Conservation (phyloP, 1,139 yeast species). For the Nakaseomyces delphensis region DNA sequence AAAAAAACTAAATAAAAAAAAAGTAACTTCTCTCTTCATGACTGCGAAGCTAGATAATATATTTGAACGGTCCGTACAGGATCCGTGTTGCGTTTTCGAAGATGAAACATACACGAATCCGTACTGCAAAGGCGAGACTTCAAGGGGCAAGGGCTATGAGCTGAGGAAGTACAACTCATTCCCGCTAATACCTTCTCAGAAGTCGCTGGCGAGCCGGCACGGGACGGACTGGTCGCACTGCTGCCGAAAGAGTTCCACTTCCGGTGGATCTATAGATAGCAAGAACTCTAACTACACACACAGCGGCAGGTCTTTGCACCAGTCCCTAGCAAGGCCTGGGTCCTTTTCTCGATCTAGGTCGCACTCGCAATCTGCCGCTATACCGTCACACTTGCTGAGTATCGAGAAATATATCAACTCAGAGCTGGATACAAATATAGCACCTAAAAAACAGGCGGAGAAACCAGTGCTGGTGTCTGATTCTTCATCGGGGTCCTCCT, state of each 20-base stretch:
- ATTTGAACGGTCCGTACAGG: slow-evolving; percentile 9
- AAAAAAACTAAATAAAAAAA: neutral
- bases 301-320: neutral
- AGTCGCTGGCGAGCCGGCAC: neutral
- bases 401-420: slow-evolving; percentile 7
- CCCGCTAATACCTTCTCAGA: slow-evolving; percentile 1
- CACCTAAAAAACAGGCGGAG: neutral
- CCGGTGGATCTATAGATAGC: too few relatives aligned
- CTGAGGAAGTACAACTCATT: slow-evolving; percentile 4
- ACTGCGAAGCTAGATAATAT: slow-evolving; percentile 4
- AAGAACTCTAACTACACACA: slow-evolving; percentile 3
- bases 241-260: too few relatives aligned
- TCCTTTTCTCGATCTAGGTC: slow-evolving; percentile 5
- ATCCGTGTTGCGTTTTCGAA: slow-evolving; percentile 6
- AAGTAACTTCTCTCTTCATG: too few relatives aligned
- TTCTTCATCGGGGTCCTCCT: slow-evolving; percentile 1
- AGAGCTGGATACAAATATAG: slow-evolving; percentile 6
- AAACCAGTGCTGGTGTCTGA: slow-evolving; percentile 4
- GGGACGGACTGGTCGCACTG: neutral
- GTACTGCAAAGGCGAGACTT: neutral
- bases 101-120: neutral
- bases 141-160: too few relatives aligned
- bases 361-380: slow-evolving; percentile 7
- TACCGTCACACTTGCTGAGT: slow-evolving; percentile 7
- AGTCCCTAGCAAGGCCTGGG: too few relatives aligned